Percentiles rank a stretch among this genome's conserved stretches.
These are phyloP conservation scores for Wickerhamiella spandovensis DNA, from an alignment of 805 yeast genomes.

Conservation along the genomic window DNA sequence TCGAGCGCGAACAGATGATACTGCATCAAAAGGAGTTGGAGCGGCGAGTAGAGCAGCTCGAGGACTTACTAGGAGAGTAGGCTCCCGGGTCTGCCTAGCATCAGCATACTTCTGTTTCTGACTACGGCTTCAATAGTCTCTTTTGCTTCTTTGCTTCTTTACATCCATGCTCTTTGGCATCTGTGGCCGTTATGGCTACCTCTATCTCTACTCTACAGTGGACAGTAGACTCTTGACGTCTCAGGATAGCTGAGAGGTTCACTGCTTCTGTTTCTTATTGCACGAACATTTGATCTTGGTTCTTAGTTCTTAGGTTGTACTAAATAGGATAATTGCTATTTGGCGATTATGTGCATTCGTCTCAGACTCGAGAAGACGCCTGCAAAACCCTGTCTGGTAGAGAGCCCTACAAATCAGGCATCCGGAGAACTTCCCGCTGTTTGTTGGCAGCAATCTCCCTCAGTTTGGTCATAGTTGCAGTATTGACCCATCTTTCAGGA, in stretches of 20 bases:
- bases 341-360: too few species aligned
- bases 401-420: conserved; percentile 52
- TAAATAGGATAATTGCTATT: neutral
- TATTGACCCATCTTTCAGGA: conserved; percentile 73
- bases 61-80: neutral
- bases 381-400: neutral
- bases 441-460: conserved; percentile 65
- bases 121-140: too few species aligned
- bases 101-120: too few species aligned
- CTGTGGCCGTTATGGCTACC: too few species aligned
- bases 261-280: neutral
- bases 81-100: too few species aligned
- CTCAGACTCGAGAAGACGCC: too few species aligned
- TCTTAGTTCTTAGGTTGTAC: neutral
- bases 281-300: neutral
- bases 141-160: too few species aligned
- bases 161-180: too few species aligned
- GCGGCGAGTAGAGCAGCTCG: conserved; percentile 1
- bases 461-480: conserved; percentile 46
- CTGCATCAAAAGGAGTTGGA: neutral
- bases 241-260: neutral
- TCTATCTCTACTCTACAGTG: too few species aligned
- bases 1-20: neutral
- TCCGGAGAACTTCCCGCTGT: conserved; percentile 60
- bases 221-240: too few species aligned